phyloP scores from a whole-genome alignment of 2,329 filamentous ascomycete species.

The Coleophoma cylindrospora region DNA sequence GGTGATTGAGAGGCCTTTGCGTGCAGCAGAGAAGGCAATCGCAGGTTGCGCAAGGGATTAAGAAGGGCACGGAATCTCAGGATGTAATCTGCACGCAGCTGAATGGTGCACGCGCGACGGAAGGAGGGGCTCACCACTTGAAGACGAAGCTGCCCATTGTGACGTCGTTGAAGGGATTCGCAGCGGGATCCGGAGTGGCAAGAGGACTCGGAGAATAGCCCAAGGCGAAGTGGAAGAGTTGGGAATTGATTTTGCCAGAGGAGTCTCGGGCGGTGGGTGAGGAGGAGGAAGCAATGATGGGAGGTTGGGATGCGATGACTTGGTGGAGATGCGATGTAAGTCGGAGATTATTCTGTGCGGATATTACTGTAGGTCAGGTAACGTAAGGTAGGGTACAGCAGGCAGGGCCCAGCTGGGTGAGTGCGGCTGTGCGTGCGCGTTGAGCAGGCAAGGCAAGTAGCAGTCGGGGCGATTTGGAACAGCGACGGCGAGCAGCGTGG shows the following conservation, averaged over 20 bases:
- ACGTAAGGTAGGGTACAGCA: neutral
- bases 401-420: no score
- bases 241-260: neutral
- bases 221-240: constrained; percentile 1
- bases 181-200: constrained; percentile 6
- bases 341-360: constrained; percentile 1
- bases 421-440: no score
- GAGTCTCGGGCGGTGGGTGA: constrained; percentile 18
- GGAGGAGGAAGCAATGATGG: constrained; percentile 7
- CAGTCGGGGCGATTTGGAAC: no score
- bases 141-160: constrained; percentile 31
- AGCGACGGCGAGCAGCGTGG: neutral
- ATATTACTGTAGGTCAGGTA: neutral
- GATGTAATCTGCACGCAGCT: neutral
- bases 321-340: neutral
- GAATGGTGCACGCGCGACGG: neutral
- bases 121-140: constrained; percentile 24
- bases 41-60: neutral
- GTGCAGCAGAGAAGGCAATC: neutral
- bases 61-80: neutral
- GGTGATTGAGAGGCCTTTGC: no score
- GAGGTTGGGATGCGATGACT: neutral
- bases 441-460: no score
- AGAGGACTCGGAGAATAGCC: neutral
- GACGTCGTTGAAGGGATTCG: constrained; percentile 1